Percentiles rank a stretch among this genome's conserved stretches.
These are phyloP conservation scores for Gardenia jasminoides DNA, from an alignment of 257 asterid genomes.

Conservation along the genomic window DNA sequence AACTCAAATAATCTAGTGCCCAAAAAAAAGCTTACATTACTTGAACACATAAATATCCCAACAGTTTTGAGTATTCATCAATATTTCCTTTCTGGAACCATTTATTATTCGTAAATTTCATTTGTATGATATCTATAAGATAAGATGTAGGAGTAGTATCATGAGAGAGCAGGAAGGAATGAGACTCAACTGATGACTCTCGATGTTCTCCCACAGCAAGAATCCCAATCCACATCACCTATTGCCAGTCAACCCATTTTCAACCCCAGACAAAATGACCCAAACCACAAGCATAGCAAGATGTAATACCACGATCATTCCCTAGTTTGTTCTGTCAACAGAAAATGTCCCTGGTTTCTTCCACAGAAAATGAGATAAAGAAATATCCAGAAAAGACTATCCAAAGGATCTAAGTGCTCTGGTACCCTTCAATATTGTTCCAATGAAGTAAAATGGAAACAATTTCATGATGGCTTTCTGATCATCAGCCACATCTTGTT, in stretches of 20 bases:
- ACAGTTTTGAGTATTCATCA: not conserved
- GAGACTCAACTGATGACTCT: not conserved
- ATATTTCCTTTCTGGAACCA: not conserved
- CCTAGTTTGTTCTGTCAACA: not conserved
- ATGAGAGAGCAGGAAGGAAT: not conserved
- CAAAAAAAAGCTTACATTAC: not conserved
- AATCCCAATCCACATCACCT: not conserved
- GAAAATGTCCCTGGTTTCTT: not conserved
- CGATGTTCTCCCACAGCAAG: not conserved
- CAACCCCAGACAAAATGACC: not conserved
- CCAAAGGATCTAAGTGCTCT: not conserved
- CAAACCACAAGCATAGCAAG: not conserved
- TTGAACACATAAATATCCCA: not conserved
- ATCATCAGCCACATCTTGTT: not conserved
- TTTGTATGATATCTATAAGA: not conserved
- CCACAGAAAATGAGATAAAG: not conserved
- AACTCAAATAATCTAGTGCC: not conserved
- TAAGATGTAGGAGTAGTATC: not conserved
- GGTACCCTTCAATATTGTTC: not conserved
- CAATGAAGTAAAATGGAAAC: not conserved
- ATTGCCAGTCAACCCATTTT: not conserved
- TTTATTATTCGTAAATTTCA: not conserved
- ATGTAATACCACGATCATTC: not conserved
- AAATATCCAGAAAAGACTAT: not conserved
- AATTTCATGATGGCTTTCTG: not conserved